Evolutionary conservation across 73 alveolate genomes (phyloP).

Genomic region (Stentor coeruleus): DNA sequence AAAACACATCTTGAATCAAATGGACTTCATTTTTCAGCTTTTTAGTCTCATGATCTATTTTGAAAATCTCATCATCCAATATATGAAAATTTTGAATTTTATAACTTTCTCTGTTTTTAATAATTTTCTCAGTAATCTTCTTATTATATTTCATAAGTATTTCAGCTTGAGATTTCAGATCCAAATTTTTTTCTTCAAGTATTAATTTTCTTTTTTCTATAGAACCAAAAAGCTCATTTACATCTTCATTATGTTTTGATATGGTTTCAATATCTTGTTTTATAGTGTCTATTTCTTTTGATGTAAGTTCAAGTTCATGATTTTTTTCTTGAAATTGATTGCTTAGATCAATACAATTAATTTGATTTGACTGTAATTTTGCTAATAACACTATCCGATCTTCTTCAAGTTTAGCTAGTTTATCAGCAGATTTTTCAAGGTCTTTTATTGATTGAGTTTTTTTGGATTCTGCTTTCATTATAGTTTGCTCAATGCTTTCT

Average conservation of each 20-base stretch:
- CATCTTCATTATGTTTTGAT: not conserved
- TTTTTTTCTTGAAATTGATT: not conserved
- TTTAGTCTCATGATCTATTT: not conserved
- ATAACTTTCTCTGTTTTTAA: not conserved
- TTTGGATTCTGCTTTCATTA: not conserved
- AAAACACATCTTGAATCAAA: not conserved
- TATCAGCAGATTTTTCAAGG: constrained; percentile 31
- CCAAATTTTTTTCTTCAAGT: not conserved
- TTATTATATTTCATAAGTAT: not conserved
- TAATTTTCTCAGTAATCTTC: not conserved
- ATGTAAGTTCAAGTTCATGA: too few species aligned
- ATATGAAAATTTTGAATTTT: not conserved
- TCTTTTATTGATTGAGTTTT: constrained; percentile 21
- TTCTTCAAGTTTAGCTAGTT: constrained; percentile 31
- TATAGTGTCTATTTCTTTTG: not conserved
- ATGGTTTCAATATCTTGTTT: not conserved
- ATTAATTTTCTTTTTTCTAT: too few species aligned
- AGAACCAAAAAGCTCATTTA: not conserved
- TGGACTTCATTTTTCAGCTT: not conserved
- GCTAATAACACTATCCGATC: too few species aligned
- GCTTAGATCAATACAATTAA: not conserved
- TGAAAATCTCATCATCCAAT: not conserved
- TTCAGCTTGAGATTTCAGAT: not conserved
- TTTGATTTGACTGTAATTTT: too few species aligned
- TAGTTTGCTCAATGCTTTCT: not conserved